Evolutionary conservation across 495 filamentous ascomycete genomes (phyloP), one percentile per base, ranked within the genome.

Genomic region (Penicillium robsamsonii): DNA sequence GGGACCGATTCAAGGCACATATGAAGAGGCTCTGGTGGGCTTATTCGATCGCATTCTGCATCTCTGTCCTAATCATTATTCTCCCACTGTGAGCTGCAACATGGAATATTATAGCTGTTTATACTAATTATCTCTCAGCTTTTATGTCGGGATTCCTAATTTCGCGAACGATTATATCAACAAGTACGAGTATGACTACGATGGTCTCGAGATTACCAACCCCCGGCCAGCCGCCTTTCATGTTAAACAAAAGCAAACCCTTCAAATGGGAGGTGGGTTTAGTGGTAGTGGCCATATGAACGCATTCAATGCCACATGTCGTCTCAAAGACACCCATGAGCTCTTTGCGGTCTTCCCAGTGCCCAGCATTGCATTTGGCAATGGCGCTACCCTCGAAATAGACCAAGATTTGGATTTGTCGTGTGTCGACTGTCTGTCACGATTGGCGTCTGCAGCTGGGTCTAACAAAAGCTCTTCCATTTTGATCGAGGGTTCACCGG

Each of bases 21-120:
- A 65, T 72, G 65, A 70, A 68, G 52, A 65, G 55, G 44, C 61
- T 67, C 63, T 72, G 69, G 67, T 72, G 67, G 67, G 31, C 56
- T 0, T 70, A 72, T 53, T 33, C 64, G 25, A 55, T 70, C n/a
- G 58, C 29, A 9, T 43, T 70, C 15, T 55, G 59, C 35, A 44
- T 55, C 17, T 49, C 62, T 9, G 51, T 72, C 7, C 45, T 72
- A 1, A 56, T 70, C 5, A 55, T 54, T 2, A 43, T 70, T 17
- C 58, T 72, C 3, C 69, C 69, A 0, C 33, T 72, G 68, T 71
- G 55, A 61, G 57, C 11, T 37, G 27, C 12, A 11, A 13, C 11
- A 15, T 18, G 17, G 12, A 29, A 15, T 20, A 6, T 22, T 15
- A 27, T 27, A 10, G 18, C 38, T 42, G 18, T 2, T 10, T 4